Conservation (phyloP, 495 filamentous ascomycete genomes). For the Penicillium desertorum region DNA sequence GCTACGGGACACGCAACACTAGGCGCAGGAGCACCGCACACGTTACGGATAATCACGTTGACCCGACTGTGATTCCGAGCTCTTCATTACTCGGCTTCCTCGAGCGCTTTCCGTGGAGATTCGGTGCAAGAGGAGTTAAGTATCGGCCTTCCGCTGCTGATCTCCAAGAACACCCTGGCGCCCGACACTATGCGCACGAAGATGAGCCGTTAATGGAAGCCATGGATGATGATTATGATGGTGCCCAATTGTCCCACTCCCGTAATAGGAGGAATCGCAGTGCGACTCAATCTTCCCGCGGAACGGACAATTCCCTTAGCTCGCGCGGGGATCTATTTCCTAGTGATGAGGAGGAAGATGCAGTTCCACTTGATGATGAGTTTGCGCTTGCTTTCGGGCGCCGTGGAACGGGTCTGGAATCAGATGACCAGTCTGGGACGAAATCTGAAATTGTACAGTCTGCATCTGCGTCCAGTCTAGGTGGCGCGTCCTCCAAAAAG, state of each 20-base stretch:
- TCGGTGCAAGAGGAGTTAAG: slow-evolving; percentile 72
- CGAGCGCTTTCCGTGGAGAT: slow-evolving; percentile 77
- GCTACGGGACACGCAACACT: slow-evolving; percentile 70
- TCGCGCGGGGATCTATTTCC: slow-evolving; percentile 94
- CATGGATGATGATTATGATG: slow-evolving; percentile 51
- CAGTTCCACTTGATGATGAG: slow-evolving; percentile 89
- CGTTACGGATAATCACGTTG: slow-evolving; percentile 58
- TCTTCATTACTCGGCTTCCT: slow-evolving; percentile 85
- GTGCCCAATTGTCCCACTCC: slow-evolving; percentile 24
- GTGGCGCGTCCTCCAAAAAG: slow-evolving; percentile 50
- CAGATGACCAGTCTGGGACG: slow-evolving; percentile 70
- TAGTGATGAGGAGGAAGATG: slow-evolving; percentile 91
- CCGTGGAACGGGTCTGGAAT: slow-evolving; percentile 56
- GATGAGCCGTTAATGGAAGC: slow-evolving; percentile 71
- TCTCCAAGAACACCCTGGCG: slow-evolving; percentile 81
- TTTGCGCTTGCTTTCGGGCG: slow-evolving; percentile 77
- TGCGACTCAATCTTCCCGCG: slow-evolving; percentile 74
- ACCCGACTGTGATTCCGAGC: slow-evolving; percentile 88
- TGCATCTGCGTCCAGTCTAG: slow-evolving; percentile 54
- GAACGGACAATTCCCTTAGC: slow-evolving; percentile 83
- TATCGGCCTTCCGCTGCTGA: slow-evolving; percentile 92
- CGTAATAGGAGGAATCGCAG: slow-evolving; percentile 66
- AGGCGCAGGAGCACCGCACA: slow-evolving; percentile 65
- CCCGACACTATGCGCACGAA: slow-evolving; percentile 52
- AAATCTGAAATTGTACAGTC: slow-evolving; percentile 65